Percentiles rank a stretch among this genome's conserved stretches.
Evolutionary conservation across 768 basidiomycete genomes (phyloP).

Genomic region (Pleurotus sapidus): DNA sequence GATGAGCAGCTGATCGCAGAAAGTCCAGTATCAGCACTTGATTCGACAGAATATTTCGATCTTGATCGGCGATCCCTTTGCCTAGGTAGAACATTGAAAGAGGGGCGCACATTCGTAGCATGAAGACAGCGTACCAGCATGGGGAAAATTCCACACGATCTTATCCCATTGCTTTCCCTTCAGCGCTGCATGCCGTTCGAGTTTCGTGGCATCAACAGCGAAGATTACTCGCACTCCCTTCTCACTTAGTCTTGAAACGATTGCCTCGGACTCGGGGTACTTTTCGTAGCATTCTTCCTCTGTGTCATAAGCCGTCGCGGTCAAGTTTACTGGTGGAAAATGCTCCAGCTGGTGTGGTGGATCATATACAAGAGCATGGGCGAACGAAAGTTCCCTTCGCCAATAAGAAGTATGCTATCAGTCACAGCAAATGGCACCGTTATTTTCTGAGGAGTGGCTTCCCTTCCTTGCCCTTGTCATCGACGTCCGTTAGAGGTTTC

Average conservation of each 20-base stretch:
- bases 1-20: constrained; percentile 64
- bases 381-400: constrained; percentile 97
- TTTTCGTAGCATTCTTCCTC: constrained; percentile 76
- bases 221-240: constrained; percentile 75
- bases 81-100: constrained; percentile 36
- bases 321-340: constrained; percentile 64
- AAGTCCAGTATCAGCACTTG: constrained; percentile 83
- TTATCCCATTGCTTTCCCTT: constrained; percentile 70
- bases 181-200: constrained; percentile 57
- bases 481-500: constrained; percentile 3
- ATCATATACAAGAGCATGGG: constrained; percentile 62
- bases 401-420: constrained; percentile 75
- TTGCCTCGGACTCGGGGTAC: constrained; percentile 70
- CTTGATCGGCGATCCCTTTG: constrained; percentile 89
- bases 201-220: constrained; percentile 76
- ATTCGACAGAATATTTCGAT: constrained; percentile 89
- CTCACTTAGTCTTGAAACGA: constrained; percentile 50
- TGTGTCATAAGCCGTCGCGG: constrained; percentile 84
- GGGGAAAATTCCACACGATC: constrained; percentile 95
- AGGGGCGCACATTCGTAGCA: background rate
- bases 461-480: constrained; percentile 33
- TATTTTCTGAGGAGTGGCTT: constrained; percentile 26
- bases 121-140: constrained; percentile 63
- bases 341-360: constrained; percentile 42
- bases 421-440: constrained; percentile 65